These are phyloP conservation scores for Chaetothyriales sp. DNA, from an alignment of 2,329 filamentous ascomycete genomes.

Conservation along the genomic window DNA sequence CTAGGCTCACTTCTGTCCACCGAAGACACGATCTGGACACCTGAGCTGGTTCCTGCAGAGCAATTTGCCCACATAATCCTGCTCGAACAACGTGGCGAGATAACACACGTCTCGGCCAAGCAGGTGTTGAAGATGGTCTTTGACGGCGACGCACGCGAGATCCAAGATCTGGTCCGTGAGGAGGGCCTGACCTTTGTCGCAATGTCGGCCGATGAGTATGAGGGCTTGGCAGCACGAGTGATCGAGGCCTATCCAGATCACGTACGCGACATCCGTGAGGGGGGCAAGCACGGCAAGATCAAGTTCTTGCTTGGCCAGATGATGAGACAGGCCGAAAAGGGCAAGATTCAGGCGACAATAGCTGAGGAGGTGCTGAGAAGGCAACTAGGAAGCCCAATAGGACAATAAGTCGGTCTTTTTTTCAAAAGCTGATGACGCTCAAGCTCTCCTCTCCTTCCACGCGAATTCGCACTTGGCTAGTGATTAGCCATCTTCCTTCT, in stretches of 20 bases:
- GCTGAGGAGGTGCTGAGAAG: slow-evolving; percentile 39
- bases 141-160: slow-evolving; percentile 34
- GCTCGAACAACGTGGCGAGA: slow-evolving; percentile 29
- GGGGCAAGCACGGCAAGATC: slow-evolving; percentile 50
- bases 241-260: slow-evolving; percentile 43
- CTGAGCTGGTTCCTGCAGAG: slow-evolving; percentile 26
- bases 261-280: slow-evolving; percentile 45
- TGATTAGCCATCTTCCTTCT: too few species aligned
- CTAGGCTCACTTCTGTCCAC: slow-evolving; percentile 51
- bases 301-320: slow-evolving; percentile 58
- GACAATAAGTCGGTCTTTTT: not conserved
- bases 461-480: too few species aligned
- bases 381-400: not conserved
- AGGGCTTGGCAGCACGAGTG: slow-evolving; percentile 39
- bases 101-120: slow-evolving; percentile 47
- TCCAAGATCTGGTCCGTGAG: slow-evolving; percentile 42
- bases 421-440: too few species aligned
- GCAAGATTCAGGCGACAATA: slow-evolving; percentile 47
- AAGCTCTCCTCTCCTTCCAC: too few species aligned
- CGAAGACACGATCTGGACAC: slow-evolving; percentile 34
- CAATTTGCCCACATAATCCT: slow-evolving; percentile 34
- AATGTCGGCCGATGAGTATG: slow-evolving; percentile 43
- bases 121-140: slow-evolving; percentile 44
- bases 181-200: slow-evolving; percentile 43
- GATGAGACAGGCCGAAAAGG: slow-evolving; percentile 47